Evolutionary conservation across 768 basidiomycete species (phyloP).

Genomic region (Suillus sp.): DNA sequence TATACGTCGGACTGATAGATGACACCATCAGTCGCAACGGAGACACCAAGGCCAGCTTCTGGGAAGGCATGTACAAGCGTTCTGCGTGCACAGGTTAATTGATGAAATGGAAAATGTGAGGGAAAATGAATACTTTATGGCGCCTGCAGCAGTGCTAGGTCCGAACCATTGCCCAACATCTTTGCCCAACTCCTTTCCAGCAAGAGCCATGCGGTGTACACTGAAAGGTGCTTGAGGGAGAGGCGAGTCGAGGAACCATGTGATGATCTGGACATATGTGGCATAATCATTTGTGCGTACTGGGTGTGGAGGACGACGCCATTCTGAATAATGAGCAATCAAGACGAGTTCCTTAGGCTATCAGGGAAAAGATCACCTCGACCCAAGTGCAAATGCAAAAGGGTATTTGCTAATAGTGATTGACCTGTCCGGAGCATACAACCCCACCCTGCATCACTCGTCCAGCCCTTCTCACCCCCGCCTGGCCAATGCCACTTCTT

Average conservation of each 20-base stretch:
- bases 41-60: slow-evolving; percentile 77
- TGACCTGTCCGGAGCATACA: slow-evolving; percentile 92
- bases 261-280: slow-evolving; percentile 86
- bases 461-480: slow-evolving; percentile 75
- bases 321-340: slow-evolving; percentile 52
- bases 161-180: slow-evolving; percentile 99
- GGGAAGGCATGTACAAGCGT: slow-evolving; percentile 78
- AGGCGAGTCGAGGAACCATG: slow-evolving; percentile 95
- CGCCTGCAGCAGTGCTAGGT: slow-evolving; percentile 95
- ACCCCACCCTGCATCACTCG: slow-evolving; percentile 86
- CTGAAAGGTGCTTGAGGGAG: slow-evolving; percentile 85
- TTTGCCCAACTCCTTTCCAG: slow-evolving; percentile 93
- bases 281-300: slow-evolving; percentile 69
- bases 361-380: slow-evolving; percentile 47
- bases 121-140: slow-evolving; percentile 67
- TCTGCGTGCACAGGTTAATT: slow-evolving; percentile 40
- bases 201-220: slow-evolving; percentile 93
- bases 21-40: slow-evolving; percentile 79
- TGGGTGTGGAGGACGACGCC: slow-evolving; percentile 73
- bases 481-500: slow-evolving; percentile 66
- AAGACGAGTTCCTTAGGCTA: slow-evolving; percentile 16
- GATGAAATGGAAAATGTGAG: not conserved
- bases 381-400: slow-evolving; percentile 76
- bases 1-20: slow-evolving; percentile 87
- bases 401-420: slow-evolving; percentile 76